Evolutionary conservation across 805 yeast species (phyloP), one percentile per base, ranked within the genome.

Genomic region (Lipomyces yamanashiensis): DNA sequence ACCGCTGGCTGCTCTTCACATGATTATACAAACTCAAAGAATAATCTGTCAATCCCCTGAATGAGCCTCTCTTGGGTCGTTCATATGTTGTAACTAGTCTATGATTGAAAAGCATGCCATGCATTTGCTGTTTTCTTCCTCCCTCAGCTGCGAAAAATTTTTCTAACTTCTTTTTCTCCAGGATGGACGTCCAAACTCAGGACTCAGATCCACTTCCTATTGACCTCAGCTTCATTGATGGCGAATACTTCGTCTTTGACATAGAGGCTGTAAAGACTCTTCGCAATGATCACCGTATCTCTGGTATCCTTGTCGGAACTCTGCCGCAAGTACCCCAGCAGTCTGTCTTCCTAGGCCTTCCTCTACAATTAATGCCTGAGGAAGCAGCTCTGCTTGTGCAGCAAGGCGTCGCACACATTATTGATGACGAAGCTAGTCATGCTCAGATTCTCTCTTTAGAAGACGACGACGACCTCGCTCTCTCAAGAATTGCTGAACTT

Each of bases 261-360:
- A 23, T 66, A 43, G 67, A 54, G 7, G 83, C 81, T 56, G 79
- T 89, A 55, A 81, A 81, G 68, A 60, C 59, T 23, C 78, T 92
- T 7, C 79, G 98, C 23, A 78, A 76, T 52, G 60, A 79, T 1
- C 76, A 82, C 49, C 90, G 90, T 13, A 81, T 95, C 1, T 80
- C 86, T 23, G 99, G 99, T 0, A 84, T 87, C 1, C 78, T 93
- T 15, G 77, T 84, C 0, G 99, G 99, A 0, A 89, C 97, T 0
- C 77, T 95, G 37, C 89, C 97, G 0, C 81, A 85, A 53, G 91
- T 92, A n/a, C 95, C 98, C 1, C 99, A 95, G 74, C 99, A 93
- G 72, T 92, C 91, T 71, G 80, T 87, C n/a, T 88, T 92, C 71
- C 78, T 90, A 47, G 96, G 97, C 0, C 76, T 92, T 1, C 99